Conservation (phyloP, 78 protist genomes). For the Trichosphaerium sp. region DNA sequence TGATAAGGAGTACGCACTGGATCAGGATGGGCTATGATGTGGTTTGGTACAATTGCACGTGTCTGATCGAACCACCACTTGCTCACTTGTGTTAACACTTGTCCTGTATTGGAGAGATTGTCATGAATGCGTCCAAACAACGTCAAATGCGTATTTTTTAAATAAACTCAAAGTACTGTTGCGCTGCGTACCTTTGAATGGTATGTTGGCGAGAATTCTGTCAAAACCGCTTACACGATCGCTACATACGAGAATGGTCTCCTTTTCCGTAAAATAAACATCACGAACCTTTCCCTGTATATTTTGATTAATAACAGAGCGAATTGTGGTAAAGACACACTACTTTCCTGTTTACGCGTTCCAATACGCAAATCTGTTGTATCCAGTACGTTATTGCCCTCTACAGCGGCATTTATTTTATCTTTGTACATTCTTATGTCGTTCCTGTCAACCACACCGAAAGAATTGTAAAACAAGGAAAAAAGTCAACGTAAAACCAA, state of each 20-base stretch:
- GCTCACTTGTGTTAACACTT: constrained; percentile 4
- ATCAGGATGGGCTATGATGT: not conserved
- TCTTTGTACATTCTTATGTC: not conserved
- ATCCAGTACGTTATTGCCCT: not conserved
- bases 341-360: too few relatives aligned
- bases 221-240: constrained; percentile 16
- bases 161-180: too few relatives aligned
- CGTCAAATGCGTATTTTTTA: too few relatives aligned
- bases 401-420: not conserved
- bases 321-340: too few relatives aligned
- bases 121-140: not conserved
- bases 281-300: constrained; percentile 27
- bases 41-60: constrained; percentile 1
- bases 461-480: too few relatives aligned
- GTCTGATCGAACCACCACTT: constrained; percentile 27
- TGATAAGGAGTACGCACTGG: too few relatives aligned
- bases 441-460: not conserved
- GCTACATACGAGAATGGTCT: not conserved
- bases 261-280: not conserved
- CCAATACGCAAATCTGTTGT: too few relatives aligned
- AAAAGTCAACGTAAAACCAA: too few relatives aligned
- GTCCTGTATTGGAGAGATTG: not conserved
- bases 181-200: constrained; percentile 21
- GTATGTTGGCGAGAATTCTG: constrained; percentile 2
- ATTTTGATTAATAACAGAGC: too few relatives aligned